Conservation (phyloP, 108 stramenopile species). For the Fistulifera solaris region DNA sequence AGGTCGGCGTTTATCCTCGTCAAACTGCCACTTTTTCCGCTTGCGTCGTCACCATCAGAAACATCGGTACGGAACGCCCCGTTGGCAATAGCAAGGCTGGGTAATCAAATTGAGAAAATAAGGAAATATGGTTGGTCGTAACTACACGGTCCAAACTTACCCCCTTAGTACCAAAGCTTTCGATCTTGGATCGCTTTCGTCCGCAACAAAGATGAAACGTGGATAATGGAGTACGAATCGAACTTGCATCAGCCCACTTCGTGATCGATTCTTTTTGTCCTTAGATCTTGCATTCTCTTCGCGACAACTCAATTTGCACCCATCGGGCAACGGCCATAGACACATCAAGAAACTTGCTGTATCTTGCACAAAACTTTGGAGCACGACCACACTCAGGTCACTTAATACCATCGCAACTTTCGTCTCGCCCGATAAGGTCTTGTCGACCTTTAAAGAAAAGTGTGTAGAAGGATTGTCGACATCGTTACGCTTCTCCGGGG, state of each 20-base stretch:
- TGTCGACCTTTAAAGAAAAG: not conserved
- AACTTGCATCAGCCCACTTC: slow-evolving; percentile 17
- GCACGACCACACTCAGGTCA: slow-evolving; percentile 38
- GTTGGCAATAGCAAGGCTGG: slow-evolving; percentile 42
- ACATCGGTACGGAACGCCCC: slow-evolving; percentile 13
- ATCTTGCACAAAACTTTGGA: slow-evolving; percentile 38
- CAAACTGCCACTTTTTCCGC: not conserved
- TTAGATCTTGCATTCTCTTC: not conserved
- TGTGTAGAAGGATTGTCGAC: not conserved
- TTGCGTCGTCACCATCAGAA: not conserved
- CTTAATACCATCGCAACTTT: slow-evolving; percentile 34
- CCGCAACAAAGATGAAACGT: slow-evolving; percentile 57
- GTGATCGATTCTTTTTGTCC: not conserved
- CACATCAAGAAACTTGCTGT: slow-evolving; percentile 23
- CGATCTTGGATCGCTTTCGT: slow-evolving; percentile 54
- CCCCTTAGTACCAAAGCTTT: slow-evolving; percentile 58
- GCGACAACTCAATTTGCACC: not conserved
- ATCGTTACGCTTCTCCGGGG: not conserved
- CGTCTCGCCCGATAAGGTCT: not conserved
- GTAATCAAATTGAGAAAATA: not conserved
- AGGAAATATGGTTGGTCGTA: not conserved
- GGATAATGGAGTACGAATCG: slow-evolving; percentile 60
- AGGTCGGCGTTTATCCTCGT: slow-evolving; percentile 2
- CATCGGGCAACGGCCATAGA: slow-evolving; percentile 1
- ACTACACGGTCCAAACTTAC: slow-evolving; percentile 16